These are phyloP conservation scores for Eutrema yunnanense DNA, from an alignment of 345 rosid species.

Conservation along the genomic window DNA sequence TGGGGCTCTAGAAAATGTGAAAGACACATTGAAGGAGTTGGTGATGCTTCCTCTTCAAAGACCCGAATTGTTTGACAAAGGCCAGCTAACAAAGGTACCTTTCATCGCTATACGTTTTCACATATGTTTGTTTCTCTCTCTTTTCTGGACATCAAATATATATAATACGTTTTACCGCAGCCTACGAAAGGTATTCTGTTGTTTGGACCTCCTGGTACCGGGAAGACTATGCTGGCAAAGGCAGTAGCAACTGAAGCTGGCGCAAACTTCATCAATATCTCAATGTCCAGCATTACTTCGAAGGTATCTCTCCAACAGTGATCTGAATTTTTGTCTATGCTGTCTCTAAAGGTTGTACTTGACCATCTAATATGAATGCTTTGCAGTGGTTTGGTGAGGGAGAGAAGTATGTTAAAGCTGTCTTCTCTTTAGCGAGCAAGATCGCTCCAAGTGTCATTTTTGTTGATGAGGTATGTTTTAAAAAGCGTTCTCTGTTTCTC, in stretches of 20 bases:
- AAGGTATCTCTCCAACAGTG: slow-evolving; percentile 47
- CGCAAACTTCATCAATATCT: slow-evolving; percentile 96
- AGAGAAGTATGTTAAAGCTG: slow-evolving; percentile 97
- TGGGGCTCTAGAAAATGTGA: slow-evolving; percentile 95
- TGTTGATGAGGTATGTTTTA: slow-evolving; percentile 81
- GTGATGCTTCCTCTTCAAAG: slow-evolving; percentile 99
- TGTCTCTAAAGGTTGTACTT: neutral
- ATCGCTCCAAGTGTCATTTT: slow-evolving; percentile 97
- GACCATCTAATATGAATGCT: neutral
- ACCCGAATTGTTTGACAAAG: slow-evolving; percentile 96
- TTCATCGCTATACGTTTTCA: neutral
- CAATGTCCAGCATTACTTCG: slow-evolving; percentile 99
- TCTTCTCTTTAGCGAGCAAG: slow-evolving; percentile 96
- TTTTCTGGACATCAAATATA: neutral
- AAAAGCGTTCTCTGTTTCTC: neutral
- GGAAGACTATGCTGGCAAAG: slow-evolving; percentile 99
- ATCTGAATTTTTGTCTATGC: neutral
- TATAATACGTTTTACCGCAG: slow-evolving; percentile 34
- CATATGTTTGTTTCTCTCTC: neutral
- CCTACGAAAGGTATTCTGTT: slow-evolving; percentile 97
- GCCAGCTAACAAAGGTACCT: slow-evolving; percentile 91
- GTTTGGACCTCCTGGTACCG: slow-evolving; percentile 99
- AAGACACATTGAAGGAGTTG: slow-evolving; percentile 96
- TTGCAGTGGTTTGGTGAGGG: slow-evolving; percentile 99
- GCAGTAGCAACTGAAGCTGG: slow-evolving; percentile 99